Evolutionary conservation across 257 asterid genomes (phyloP), one percentile per base, ranked within the genome.

Genomic region (Solanum chaucha): DNA sequence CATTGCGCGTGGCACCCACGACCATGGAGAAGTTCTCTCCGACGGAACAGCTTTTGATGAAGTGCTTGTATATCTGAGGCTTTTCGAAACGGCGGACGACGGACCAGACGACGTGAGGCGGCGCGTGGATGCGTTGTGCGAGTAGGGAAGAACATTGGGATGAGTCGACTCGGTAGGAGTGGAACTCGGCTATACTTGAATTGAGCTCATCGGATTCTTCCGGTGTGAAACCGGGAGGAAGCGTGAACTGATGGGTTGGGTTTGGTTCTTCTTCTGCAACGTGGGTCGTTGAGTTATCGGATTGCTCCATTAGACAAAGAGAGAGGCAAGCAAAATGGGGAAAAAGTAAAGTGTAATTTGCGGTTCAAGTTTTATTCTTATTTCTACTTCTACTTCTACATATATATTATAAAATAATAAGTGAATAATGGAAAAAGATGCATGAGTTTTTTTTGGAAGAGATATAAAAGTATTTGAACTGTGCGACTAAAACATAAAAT

Each of bases 61-160:
- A 96, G 98, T 96, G 98, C 44, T 96, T 96, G 96, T 96, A 96
- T 1, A 89, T 92, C 78, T 94, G 97, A 2, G 98, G 98, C 87
- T 85, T 92, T 90, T 95, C 98, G 95, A 96, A 96, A 30, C 91
- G 92, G 51, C 98, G 96, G 85, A 93, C 91, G 90, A 92, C 55
- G 87, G 98, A 89, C 99, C 98, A 96, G 36, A 95, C 97, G 15
- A 85, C 32, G 8, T 86, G 24, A 46, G 94, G 90, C 26, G 98
- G 96, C 94, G 99, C 98, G 90, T 92, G 90, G 90, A 96, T 85
- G 71, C 91, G 93, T 41, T 94, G 98, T 36, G 93, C 95, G 71
- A 95, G 97, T 22, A 96, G 90, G 89, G 98, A 96, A 3, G 97
- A 92, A 90, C 97, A 93, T 80, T 95, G 98, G 26, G 68, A 8